Conservation (phyloP, 176 grass and related monocot species). For the Bothriochloa decipiens region DNA sequence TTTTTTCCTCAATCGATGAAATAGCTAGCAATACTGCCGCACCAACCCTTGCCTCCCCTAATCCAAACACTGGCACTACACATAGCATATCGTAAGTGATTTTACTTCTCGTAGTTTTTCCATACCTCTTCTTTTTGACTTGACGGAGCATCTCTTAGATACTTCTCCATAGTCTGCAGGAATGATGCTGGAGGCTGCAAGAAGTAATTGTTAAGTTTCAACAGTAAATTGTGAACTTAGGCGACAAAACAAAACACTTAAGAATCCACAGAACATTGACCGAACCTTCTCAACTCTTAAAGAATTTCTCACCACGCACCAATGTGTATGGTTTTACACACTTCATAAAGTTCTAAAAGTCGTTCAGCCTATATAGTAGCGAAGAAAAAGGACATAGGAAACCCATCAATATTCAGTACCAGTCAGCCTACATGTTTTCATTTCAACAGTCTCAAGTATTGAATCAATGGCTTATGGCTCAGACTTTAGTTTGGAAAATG, state of each 20-base stretch:
- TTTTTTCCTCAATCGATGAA: too few relatives aligned
- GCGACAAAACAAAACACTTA: background rate
- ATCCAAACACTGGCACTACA: too few relatives aligned
- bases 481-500: constrained; percentile 12
- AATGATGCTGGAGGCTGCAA: constrained; percentile 95
- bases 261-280: background rate
- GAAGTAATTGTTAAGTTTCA: constrained; percentile 21
- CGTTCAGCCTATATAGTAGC: constrained; percentile 62
- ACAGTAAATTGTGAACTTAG: constrained; percentile 22
- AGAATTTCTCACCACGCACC: constrained; percentile 78
- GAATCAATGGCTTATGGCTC: background rate
- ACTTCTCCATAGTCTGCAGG: constrained; percentile 92
- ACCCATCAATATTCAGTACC: constrained; percentile 11
- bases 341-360: constrained; percentile 95
- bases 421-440: background rate
- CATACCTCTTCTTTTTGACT: constrained; percentile 69
- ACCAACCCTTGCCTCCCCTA: too few relatives aligned
- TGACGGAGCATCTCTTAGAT: constrained; percentile 80
- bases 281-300: constrained; percentile 94
- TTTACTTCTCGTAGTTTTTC: constrained; percentile 30
- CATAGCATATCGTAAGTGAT: background rate
- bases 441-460: background rate
- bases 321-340: constrained; percentile 92
- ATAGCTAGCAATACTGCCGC: too few relatives aligned
- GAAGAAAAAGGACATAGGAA: background rate